These are phyloP conservation scores for Moesziomyces antarcticus DNA, from an alignment of 1,284 basidiomycete genomes.

Conservation along the genomic window DNA sequence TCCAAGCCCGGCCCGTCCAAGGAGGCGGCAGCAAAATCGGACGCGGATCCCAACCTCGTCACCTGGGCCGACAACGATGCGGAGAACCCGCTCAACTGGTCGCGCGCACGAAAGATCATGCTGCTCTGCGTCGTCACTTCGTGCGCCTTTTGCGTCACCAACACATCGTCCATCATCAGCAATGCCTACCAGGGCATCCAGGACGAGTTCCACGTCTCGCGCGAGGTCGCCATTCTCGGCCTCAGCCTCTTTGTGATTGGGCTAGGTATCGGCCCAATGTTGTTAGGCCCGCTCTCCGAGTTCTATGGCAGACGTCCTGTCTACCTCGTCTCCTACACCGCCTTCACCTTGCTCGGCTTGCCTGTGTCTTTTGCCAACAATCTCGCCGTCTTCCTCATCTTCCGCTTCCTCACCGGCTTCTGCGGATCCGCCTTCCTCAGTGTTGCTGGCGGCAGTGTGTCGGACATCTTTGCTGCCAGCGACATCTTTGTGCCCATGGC, in stretches of 20 bases:
- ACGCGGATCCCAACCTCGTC: slow-evolving; percentile 41
- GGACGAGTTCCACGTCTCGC: slow-evolving; percentile 74
- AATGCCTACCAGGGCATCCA: slow-evolving; percentile 68
- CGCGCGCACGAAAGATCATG: slow-evolving; percentile 27
- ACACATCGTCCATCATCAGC: slow-evolving; percentile 50
- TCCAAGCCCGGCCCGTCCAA: background rate
- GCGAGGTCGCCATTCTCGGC: slow-evolving; percentile 78
- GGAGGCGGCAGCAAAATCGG: background rate
- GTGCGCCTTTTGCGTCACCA: slow-evolving; percentile 52
- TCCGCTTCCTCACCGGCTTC: slow-evolving; percentile 62
- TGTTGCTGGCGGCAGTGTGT: slow-evolving; percentile 53
- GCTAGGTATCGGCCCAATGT: slow-evolving; percentile 54
- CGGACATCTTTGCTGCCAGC: slow-evolving; percentile 58
- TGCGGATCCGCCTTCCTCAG: slow-evolving; percentile 65
- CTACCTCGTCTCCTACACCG: slow-evolving; percentile 52
- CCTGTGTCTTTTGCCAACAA: slow-evolving; percentile 62
- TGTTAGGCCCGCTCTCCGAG: slow-evolving; percentile 73
- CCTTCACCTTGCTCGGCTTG: slow-evolving; percentile 49
- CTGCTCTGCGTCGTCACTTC: slow-evolving; percentile 36
- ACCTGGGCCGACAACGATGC: slow-evolving; percentile 39
- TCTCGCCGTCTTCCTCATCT: slow-evolving; percentile 61
- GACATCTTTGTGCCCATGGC: slow-evolving; percentile 66
- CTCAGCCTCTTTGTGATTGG: slow-evolving; percentile 77
- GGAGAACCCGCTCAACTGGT: slow-evolving; percentile 50
- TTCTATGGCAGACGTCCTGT: slow-evolving; percentile 71